Percentiles rank a stretch among this genome's conserved stretches.
Conservation (phyloP, 345 rosid genomes). For the Kandelia obovata region DNA sequence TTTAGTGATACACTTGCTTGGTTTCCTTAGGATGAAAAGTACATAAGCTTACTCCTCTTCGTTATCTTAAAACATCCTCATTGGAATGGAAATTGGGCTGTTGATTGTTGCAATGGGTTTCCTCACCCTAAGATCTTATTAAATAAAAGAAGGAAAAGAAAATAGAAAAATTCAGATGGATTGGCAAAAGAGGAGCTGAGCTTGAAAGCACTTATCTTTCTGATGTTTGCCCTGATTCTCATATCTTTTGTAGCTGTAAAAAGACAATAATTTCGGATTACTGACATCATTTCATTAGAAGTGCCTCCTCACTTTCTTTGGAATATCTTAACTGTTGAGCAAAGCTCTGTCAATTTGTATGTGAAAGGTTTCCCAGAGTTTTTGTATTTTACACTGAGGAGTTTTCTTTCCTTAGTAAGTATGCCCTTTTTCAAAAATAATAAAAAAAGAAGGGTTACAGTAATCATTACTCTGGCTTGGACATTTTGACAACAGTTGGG, state of each 20-base stretch:
- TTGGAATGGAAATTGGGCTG: too few species aligned
- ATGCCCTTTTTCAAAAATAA: conserved; percentile 19
- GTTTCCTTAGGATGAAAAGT: too few species aligned
- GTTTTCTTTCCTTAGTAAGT: conserved; percentile 33
- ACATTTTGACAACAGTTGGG: conserved; percentile 44
- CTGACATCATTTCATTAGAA: not conserved
- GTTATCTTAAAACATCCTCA: too few species aligned
- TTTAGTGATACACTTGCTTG: too few species aligned
- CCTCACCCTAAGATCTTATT: too few species aligned
- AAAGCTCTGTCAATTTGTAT: not conserved
- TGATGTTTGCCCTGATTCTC: not conserved
- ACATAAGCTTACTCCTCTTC: too few species aligned
- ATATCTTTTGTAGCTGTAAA: not conserved
- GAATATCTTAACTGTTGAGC: not conserved
- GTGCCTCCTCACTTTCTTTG: not conserved
- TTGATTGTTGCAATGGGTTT: too few species aligned
- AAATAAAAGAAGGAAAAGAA: too few species aligned
- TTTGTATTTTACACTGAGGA: conserved; percentile 5
- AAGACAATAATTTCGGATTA: too few species aligned
- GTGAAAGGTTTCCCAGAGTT: conserved; percentile 15
- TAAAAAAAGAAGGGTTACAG: conserved; percentile 23
- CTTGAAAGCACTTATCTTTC: too few species aligned
- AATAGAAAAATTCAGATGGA: too few species aligned
- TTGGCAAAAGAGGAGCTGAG: too few species aligned
- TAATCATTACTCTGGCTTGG: conserved; percentile 39